Evolutionary conservation across 2,329 filamentous ascomycete species (phyloP), one percentile per base, ranked within the genome.

Genomic region (Botrytis tulipae): DNA sequence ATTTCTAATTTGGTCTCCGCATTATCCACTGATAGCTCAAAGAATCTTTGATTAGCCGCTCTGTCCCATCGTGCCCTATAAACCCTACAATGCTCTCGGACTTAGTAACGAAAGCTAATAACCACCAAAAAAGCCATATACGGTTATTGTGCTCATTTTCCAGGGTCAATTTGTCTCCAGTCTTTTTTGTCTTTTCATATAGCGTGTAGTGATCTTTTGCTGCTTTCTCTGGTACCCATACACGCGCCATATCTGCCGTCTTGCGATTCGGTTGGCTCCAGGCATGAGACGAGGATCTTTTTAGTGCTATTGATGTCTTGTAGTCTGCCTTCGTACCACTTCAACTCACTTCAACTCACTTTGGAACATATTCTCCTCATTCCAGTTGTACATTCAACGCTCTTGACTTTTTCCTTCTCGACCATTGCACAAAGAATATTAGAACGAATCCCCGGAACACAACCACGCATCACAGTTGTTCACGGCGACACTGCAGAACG

Each of bases 31-130:
- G 80, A 83, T 81, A 84, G 81, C 78, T 79, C 81, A 80, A 80
- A 81, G 82, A 80, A 82, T 80, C 79, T 80, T 78, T 78, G 76
- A 78, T 81, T 84, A 84, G 82, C 82, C 83, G 83, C 83, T 82
- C 81, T 80, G 76, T 78, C 82, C 80, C 80, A 74, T 42, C 46
- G 20, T 71, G 60, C 60, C 60, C 60, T 65, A 37, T 48, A 51
- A 68, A 68, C 70, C 60, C 44, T 73, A 76, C 79, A 77, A 76
- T 62, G 76, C 74, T 76, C 75, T 74, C 70, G 70, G 70, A 71
- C 57, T 29, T 66, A 71, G 60, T 71, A 40, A 48, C 75, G 71
- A 76, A 77, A 77, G 77, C 78, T 77, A 80, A 79, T 40, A 57
- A 68, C 48, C 65, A 68, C 35, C 46, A 37, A 79, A 82, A 79